Conservation (phyloP, 352 stramenopile genomes). For the Pythium sp. region DNA sequence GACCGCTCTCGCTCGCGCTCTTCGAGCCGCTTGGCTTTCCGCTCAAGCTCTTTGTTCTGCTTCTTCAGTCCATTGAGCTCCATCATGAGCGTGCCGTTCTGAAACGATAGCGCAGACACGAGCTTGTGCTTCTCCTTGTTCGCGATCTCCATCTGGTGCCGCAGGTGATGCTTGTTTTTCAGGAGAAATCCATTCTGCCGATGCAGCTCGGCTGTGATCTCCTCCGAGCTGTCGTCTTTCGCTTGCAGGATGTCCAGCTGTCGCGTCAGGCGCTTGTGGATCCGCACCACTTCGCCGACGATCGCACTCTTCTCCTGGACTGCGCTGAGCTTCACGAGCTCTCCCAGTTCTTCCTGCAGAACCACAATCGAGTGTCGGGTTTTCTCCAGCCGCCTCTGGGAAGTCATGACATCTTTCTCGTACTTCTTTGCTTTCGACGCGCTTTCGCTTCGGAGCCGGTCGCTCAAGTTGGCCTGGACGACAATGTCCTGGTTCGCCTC, state of each 20-base stretch:
- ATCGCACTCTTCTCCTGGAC: constrained; percentile 65
- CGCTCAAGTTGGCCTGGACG: constrained; percentile 64
- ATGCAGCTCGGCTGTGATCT: constrained; percentile 67
- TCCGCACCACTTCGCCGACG: constrained; percentile 54
- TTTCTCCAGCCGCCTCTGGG: constrained; percentile 38
- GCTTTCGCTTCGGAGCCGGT: constrained; percentile 51
- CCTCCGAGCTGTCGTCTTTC: constrained; percentile 44
- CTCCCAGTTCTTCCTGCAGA: constrained; percentile 60
- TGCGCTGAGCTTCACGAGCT: constrained; percentile 51
- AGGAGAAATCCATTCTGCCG: constrained; percentile 73
- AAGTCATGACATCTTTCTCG: constrained; percentile 32
- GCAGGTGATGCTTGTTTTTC: constrained; percentile 72
- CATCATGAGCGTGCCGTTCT: constrained; percentile 63
- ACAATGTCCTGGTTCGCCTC: constrained; percentile 68
- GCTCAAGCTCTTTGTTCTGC: constrained; percentile 68
- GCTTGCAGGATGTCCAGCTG: constrained; percentile 55
- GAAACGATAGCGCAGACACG: constrained; percentile 58
- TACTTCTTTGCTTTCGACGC: constrained; percentile 39
- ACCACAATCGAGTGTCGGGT: constrained; percentile 57
- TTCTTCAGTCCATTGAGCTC: constrained; percentile 61
- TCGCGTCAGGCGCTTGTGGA: constrained; percentile 59
- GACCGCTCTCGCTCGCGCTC: constrained; percentile 11
- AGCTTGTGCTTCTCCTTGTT: constrained; percentile 74
- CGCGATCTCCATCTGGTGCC: constrained; percentile 54
- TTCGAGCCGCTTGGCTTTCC: constrained; percentile 19